Evolutionary conservation across 1,284 basidiomycete species (phyloP).

Genomic region (Cutaneotrichosporon sp.): DNA sequence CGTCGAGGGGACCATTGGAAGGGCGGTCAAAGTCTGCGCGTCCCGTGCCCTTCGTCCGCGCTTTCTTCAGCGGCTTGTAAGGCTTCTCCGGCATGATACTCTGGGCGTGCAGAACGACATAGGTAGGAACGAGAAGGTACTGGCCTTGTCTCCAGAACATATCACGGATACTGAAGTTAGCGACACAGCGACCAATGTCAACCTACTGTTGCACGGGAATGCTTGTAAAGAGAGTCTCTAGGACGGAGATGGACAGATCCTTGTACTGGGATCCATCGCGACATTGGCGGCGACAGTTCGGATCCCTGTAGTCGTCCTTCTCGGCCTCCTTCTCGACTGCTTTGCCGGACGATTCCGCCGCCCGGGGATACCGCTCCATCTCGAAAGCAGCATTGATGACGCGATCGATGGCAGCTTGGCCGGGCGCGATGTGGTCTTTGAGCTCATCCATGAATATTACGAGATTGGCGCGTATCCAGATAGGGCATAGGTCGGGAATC

Average conservation of each 20-base stretch:
- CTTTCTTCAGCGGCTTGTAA: slow-evolving; percentile 27
- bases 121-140: slow-evolving; percentile 29
- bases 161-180: slow-evolving; percentile 25
- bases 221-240: slow-evolving; percentile 4
- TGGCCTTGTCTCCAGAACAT: slow-evolving; percentile 3
- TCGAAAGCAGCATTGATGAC: slow-evolving; percentile 31
- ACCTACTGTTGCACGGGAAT: slow-evolving; percentile 23
- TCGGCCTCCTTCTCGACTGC: slow-evolving; percentile 5
- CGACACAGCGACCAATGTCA: not conserved
- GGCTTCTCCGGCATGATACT: slow-evolving; percentile 19
- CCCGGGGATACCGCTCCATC: slow-evolving; percentile 32
- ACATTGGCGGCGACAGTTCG: slow-evolving; percentile 17
- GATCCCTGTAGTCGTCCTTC: slow-evolving; percentile 15
- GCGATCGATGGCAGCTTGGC: slow-evolving; percentile 13
- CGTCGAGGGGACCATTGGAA: not conserved
- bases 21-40: not conserved
- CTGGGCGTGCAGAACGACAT: slow-evolving; percentile 21
- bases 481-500: slow-evolving; percentile 35
- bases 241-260: not conserved
- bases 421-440: slow-evolving; percentile 5
- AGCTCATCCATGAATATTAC: slow-evolving; percentile 9
- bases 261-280: slow-evolving; percentile 1
- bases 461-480: slow-evolving; percentile 20
- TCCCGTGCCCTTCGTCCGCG: slow-evolving; percentile 48
- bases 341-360: slow-evolving; percentile 8